Conservation (phyloP, 495 filamentous ascomycete species). For the Xylaria telfairii region DNA sequence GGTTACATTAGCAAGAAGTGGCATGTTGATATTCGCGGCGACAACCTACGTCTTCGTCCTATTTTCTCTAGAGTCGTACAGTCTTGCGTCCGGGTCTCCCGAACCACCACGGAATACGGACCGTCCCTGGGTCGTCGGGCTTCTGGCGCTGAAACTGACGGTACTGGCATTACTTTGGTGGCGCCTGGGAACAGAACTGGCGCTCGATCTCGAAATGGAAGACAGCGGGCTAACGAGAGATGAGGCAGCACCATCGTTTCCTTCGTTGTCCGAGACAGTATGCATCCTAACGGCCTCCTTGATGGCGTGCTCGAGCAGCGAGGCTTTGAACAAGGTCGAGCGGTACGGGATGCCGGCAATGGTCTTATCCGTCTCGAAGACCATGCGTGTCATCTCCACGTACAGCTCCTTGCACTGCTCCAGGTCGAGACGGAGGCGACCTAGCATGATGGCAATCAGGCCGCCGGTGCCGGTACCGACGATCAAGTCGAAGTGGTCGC, state of each 20-base stretch:
- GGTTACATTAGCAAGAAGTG: conserved; percentile 36
- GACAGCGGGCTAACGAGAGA: conserved; percentile 41
- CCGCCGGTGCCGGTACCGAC: conserved; percentile 94
- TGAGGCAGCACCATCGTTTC: conserved; percentile 63
- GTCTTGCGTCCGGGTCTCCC: conserved; percentile 66
- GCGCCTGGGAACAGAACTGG: conserved; percentile 45
- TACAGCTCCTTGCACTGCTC: conserved; percentile 97
- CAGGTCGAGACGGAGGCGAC: conserved; percentile 85
- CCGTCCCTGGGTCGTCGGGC: conserved; percentile 46
- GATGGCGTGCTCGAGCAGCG: conserved; percentile 93
- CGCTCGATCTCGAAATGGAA: conserved; percentile 47
- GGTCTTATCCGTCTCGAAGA: conserved; percentile 98
- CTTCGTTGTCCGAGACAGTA: conserved; percentile 79
- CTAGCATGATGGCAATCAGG: conserved; percentile 95
- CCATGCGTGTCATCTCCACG: conserved; percentile 87
- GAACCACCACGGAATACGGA: conserved; percentile 56
- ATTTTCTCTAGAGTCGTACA: conserved; percentile 84
- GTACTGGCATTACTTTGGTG: conserved; percentile 67
- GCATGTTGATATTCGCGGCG: neutral
- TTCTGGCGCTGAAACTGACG: conserved; percentile 63
- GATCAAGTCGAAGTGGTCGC: conserved; percentile 98
- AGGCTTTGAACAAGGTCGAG: conserved; percentile 94
- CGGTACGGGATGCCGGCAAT: conserved; percentile 92
- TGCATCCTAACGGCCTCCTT: conserved; percentile 86
- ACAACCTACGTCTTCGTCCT: conserved; percentile 87